phyloP scores from a whole-genome alignment of 495 filamentous ascomycete genomes.

The Talaromyces proteolyticus region DNA sequence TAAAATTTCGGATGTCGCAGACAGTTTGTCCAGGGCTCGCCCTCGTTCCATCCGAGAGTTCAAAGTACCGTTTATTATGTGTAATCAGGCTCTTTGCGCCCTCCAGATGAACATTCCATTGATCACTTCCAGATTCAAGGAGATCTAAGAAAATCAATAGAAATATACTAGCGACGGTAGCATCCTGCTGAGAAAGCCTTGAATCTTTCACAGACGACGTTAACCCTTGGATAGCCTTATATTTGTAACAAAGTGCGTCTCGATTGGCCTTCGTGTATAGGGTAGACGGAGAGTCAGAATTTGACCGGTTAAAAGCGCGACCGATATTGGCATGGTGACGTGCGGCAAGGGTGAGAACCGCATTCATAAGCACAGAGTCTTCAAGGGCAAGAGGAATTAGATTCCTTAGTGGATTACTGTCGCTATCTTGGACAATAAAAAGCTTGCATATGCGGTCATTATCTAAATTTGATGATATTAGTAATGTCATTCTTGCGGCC shows the following conservation, averaged over 20 bases:
- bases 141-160: constrained; percentile 54
- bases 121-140: constrained; percentile 48
- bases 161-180: constrained; percentile 43
- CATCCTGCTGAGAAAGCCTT: constrained; percentile 20
- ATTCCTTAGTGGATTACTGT: constrained; percentile 46
- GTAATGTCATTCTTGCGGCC: not conserved
- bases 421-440: constrained; percentile 44
- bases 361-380: constrained; percentile 39
- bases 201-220: constrained; percentile 20
- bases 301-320: constrained; percentile 14
- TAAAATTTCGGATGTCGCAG: constrained; percentile 20
- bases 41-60: constrained; percentile 13
- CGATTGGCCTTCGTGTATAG: constrained; percentile 9
- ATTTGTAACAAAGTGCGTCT: constrained; percentile 45
- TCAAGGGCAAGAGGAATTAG: constrained; percentile 38
- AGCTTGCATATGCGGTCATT: constrained; percentile 44
- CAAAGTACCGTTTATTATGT: constrained; percentile 4
- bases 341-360: constrained; percentile 48
- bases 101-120: constrained; percentile 49
- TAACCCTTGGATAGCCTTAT: constrained; percentile 39
- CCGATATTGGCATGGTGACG: constrained; percentile 43
- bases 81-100: constrained; percentile 38
- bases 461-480: constrained; percentile 22
- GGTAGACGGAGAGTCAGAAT: constrained; percentile 7
- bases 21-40: constrained; percentile 16